Percentiles rank a stretch among this genome's conserved stretches.
Evolutionary conservation across 768 basidiomycete genomes (phyloP).

Genomic region (Termitomyces sp.): DNA sequence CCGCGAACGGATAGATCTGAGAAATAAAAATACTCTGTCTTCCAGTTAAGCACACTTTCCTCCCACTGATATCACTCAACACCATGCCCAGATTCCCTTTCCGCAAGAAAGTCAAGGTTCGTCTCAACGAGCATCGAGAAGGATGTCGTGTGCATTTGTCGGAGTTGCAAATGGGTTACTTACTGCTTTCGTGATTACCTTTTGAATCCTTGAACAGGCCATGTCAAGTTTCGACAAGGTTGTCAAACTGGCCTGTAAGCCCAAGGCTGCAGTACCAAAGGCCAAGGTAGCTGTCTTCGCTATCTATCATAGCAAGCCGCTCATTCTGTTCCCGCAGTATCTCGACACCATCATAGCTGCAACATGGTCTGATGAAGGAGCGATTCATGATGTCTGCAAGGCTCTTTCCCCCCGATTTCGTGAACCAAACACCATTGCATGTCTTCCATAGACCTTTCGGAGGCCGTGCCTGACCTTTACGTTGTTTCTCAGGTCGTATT

Average conservation of each 20-base stretch:
- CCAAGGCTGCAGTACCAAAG: conserved; percentile 94
- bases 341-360: conserved; percentile 94
- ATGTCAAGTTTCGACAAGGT: conserved; percentile 88
- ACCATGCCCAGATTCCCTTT: conserved; percentile 1
- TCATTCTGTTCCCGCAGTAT: conserved; percentile 51
- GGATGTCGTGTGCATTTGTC: conserved; percentile 5
- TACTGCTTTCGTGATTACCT: conserved; percentile 14
- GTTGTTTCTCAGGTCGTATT: conserved; percentile 75
- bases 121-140: conserved; percentile 1
- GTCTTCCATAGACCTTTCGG: conserved; percentile 20
- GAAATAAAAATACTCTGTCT: background rate
- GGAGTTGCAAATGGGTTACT: conserved; percentile 14
- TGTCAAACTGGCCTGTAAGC: conserved; percentile 95
- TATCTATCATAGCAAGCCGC: conserved; percentile 1
- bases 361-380: conserved; percentile 95
- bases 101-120: conserved; percentile 3
- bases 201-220: conserved; percentile 13
- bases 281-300: conserved; percentile 58
- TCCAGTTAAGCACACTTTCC: background rate
- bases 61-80: background rate
- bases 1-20: conserved; percentile 2
- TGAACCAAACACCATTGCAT: conserved; percentile 87
- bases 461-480: conserved; percentile 1
- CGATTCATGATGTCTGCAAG: conserved; percentile 89
- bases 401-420: conserved; percentile 79